Evolutionary conservation across 116 monocot genomes (phyloP), one percentile per base, ranked within the genome.

Genomic region (Papilionanthe hybrid): DNA sequence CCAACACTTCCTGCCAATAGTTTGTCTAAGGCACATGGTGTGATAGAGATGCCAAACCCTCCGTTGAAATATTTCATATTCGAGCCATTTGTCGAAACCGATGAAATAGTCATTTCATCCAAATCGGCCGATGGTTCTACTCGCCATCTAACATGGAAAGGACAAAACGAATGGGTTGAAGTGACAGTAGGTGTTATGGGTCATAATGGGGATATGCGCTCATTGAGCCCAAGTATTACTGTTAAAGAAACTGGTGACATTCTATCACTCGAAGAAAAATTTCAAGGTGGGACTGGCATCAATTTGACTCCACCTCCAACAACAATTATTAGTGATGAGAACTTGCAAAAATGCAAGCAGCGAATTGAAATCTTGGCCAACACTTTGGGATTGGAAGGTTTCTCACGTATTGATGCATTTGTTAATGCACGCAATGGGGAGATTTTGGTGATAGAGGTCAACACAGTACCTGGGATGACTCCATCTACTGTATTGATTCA

Each of bases 261-360:
- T 76, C 82, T 96, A 81, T 93, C 96, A 48, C 90, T 96, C 44
- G 96, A 96, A 81, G 96, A 96, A 79, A 96, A 96, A 85, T 96
- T 96, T 47, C 96, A 96, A 90, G 96, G 96, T 93, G 79, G 68
- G 75, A n/a, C n/a, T n/a, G n/a, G n/a, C n/a, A n/a, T n/a, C n/a
- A n/a, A n/a, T n/a, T n/a, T n/a, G n/a, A n/a, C n/a, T n/a, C n/a
- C n/a, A n/a, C n/a, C n/a, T n/a, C n/a, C n/a, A n/a, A n/a, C n/a
- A n/a, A n/a, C n/a, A n/a, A n/a, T n/a, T n/a, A n/a, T n/a, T n/a
- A 93, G 96, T 80, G 78, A 87, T 75, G 86, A 89, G n/a, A 83
- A 87, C 23, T 78, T 96, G 47, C 69, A 84, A 72, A 89, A 60
- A 49, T 93, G 92, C 55, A 93, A 96, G 83, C 73, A 90, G 43